These are phyloP conservation scores for Quercus glauca DNA, from an alignment of 306 rosid species.

Conservation along the genomic window DNA sequence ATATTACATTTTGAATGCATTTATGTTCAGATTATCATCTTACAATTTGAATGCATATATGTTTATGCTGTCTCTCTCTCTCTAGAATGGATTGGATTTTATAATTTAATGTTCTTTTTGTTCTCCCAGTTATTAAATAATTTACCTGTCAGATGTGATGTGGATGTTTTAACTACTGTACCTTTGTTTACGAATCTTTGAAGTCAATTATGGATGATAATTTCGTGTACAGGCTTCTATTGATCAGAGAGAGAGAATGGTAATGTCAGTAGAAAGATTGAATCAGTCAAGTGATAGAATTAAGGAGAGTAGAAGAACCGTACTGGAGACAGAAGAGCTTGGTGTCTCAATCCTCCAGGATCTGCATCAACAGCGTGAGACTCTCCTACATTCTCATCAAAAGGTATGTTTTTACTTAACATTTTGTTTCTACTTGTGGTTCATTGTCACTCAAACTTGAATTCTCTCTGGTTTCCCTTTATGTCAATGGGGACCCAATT, in stretches of 20 bases:
- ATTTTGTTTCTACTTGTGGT: constrained; percentile 5
- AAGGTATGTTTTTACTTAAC: constrained; percentile 41
- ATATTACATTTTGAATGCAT: background rate
- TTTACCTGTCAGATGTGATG: constrained; percentile 19
- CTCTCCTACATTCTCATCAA: constrained; percentile 72
- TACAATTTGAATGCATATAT: background rate
- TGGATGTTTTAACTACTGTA: background rate
- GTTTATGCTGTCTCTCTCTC: background rate
- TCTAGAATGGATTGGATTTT: background rate
- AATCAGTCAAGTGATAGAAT: constrained; percentile 68
- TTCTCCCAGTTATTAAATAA: background rate
- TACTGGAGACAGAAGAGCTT: constrained; percentile 77
- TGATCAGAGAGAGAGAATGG: constrained; percentile 68
- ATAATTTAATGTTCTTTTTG: background rate
- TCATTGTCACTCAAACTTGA: background rate
- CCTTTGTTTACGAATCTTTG: background rate
- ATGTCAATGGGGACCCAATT: constrained; percentile 3
- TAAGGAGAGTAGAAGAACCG: constrained; percentile 69
- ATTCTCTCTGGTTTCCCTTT: background rate
- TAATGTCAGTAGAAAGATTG: constrained; percentile 81
- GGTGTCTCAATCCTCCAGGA: constrained; percentile 83
- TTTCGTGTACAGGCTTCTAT: constrained; percentile 54
- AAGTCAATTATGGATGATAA: constrained; percentile 17
- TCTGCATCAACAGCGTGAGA: constrained; percentile 87
- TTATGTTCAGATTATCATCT: background rate